Conservation (phyloP, 2,329 filamentous ascomycete species). For the Hypoxylon sp. region DNA sequence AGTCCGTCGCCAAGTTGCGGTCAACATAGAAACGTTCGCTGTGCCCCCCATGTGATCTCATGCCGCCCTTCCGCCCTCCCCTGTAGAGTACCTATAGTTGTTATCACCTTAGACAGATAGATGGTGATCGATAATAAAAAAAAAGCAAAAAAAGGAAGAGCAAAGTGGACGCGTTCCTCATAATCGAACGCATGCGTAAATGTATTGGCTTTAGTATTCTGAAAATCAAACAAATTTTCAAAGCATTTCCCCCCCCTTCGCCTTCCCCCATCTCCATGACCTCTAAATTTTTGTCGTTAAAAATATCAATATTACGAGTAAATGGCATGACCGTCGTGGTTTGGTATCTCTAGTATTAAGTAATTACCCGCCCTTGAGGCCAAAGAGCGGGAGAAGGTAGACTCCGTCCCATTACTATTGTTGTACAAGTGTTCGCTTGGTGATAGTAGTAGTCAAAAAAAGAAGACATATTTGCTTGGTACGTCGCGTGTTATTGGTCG, state of each 20-base stretch:
- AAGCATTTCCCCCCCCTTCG: constrained; percentile 31
- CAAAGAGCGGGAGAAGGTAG: constrained; percentile 39
- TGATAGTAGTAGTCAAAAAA: constrained; percentile 40
- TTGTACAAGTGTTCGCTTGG: constrained; percentile 48
- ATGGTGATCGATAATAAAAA: constrained; percentile 29
- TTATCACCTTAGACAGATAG: constrained; percentile 33
- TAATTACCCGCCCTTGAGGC: constrained; percentile 41
- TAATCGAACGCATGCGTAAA: constrained; percentile 48
- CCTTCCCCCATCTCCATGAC: constrained; percentile 43
- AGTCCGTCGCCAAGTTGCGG: constrained; percentile 43
- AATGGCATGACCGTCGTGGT: constrained; percentile 49
- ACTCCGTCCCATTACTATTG: constrained; percentile 46
- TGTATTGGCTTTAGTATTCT: constrained; percentile 50
- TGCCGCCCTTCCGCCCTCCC: constrained; percentile 12
- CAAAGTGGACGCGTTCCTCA: constrained; percentile 41
- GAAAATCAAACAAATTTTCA: constrained; percentile 39
- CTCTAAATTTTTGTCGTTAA: constrained; percentile 52
- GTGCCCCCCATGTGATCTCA: constrained; percentile 19
- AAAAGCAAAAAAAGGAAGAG: constrained; percentile 24
- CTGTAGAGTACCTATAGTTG: constrained; percentile 22
- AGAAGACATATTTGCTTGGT: constrained; percentile 44
- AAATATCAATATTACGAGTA: constrained; percentile 46
- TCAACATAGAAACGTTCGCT: constrained; percentile 41
- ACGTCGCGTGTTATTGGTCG: constrained; percentile 29
- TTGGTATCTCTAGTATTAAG: constrained; percentile 51